Base-by-base conservation (phyloP, 257 asterid species). In the Plantago elongata region DNA sequence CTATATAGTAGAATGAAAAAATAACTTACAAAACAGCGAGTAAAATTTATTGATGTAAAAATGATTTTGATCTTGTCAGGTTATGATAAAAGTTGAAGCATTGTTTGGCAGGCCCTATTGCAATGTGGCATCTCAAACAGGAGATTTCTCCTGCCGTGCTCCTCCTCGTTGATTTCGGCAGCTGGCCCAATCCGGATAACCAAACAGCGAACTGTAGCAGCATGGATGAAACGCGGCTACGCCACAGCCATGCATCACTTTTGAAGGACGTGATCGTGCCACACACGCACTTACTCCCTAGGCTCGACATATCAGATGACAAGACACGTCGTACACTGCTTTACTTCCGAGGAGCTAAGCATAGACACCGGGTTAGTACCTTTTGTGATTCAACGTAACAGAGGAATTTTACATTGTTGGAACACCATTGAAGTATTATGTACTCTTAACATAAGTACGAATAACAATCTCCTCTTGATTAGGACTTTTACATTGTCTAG, bases 31-130 rank as follows among this genome's bases (percentile, higher is more conserved):
- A 10, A 3, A 22, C 7, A 17, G 58, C 5, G 3, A 13, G 0
- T 3, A 17, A 37, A 17, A 13, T 52, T 30, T 18, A 14, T 52
- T 52, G 38, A 52, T 87, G 81, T 87, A 70, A 42, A 22, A 60
- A 60, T 83, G 90, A 76, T 75, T 83, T 77, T 87, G 84, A 77
- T 34, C 75, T 75, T 84, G 92, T 74, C 96, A 87, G 95, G 96
- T 78, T 84, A 63, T 83, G 79, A 82, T 88, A 88, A 82, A 87
- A 79, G 80, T 85, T 90, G 96, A 85, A 88, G 95, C 90, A 72
- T 85, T 88, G 81, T 88, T 85, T 91, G 96, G 95, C 98, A 91
- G 95, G 89, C 92, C 98, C 98, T 66, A 91, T 88, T 72, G 90
- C 98, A 40, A 79, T 91, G 95, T 88, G 89, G 91, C 98, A 91